phyloP scores from a whole-genome alignment of 2,329 filamentous ascomycete genomes.

The Geosmithia flava region DNA sequence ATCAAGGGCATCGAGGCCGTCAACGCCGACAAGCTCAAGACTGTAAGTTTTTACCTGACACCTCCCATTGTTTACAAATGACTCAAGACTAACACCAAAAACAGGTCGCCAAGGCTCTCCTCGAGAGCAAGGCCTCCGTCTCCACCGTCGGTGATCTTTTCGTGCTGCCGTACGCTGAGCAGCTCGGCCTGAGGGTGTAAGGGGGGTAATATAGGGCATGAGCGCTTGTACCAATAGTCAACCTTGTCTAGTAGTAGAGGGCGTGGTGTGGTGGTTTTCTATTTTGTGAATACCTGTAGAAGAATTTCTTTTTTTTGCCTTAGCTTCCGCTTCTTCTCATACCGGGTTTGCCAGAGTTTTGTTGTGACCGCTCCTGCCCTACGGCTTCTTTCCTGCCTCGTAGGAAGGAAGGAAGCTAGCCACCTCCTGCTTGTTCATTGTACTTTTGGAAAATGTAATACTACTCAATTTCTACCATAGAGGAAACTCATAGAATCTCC shows the following conservation, averaged over 20 bases:
- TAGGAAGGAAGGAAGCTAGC: no score
- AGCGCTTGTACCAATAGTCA: slow-evolving; percentile 31
- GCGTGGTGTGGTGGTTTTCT: slow-evolving; percentile 7
- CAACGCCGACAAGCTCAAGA: slow-evolving; percentile 72
- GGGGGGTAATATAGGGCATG: slow-evolving; percentile 19
- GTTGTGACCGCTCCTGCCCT: neutral
- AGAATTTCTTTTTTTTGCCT: slow-evolving; percentile 18
- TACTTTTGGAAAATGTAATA: no score
- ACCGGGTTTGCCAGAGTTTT: neutral
- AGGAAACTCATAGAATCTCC: no score
- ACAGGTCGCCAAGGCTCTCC: slow-evolving; percentile 76
- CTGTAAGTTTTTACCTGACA: slow-evolving; percentile 42
- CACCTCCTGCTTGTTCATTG: no score
- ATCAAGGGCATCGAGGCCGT: slow-evolving; percentile 71
- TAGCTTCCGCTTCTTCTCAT: slow-evolving; percentile 6
- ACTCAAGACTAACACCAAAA: slow-evolving; percentile 10
- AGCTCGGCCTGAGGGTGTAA: slow-evolving; percentile 91
- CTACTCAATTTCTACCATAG: no score
- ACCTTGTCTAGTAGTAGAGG: slow-evolving; percentile 10
- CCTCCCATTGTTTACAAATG: neutral
- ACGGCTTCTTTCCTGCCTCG: neutral
- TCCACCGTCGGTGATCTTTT: slow-evolving; percentile 85
- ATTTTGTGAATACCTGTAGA: slow-evolving; percentile 33
- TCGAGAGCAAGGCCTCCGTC: slow-evolving; percentile 81
- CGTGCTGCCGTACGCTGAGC: slow-evolving; percentile 82